Conservation (phyloP, 148 eudicot species). For the Beta vulgaris region DNA sequence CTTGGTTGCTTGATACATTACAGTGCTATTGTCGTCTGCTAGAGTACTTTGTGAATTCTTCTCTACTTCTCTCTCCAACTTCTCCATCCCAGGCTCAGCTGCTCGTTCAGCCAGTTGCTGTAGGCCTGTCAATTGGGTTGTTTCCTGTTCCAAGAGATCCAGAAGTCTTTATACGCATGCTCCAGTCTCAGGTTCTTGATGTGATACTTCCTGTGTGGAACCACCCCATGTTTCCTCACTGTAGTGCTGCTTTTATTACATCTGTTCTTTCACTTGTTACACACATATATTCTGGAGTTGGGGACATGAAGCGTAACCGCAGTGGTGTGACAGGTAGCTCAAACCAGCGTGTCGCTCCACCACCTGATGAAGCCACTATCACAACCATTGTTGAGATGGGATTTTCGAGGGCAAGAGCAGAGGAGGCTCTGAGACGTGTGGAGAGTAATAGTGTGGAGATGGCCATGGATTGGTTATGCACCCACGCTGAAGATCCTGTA, state of each 20-base stretch:
- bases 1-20: slow-evolving; percentile 84
- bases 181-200: slow-evolving; percentile 91
- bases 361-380: slow-evolving; percentile 90
- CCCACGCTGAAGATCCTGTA: slow-evolving; percentile 88
- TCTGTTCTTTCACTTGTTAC: slow-evolving; percentile 67
- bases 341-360: slow-evolving; percentile 73
- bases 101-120: slow-evolving; percentile 93
- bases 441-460: slow-evolving; percentile 93
- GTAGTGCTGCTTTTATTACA: slow-evolving; percentile 66
- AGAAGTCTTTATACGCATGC: slow-evolving; percentile 88
- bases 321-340: slow-evolving; percentile 52
- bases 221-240: slow-evolving; percentile 77
- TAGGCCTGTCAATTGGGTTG: slow-evolving; percentile 91
- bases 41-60: slow-evolving; percentile 85
- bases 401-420: slow-evolving; percentile 89
- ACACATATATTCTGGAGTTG: slow-evolving; percentile 83
- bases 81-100: slow-evolving; percentile 83
- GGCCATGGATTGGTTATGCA: slow-evolving; percentile 99
- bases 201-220: slow-evolving; percentile 96
- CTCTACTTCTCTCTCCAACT: slow-evolving; percentile 66
- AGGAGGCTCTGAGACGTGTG: slow-evolving; percentile 88
- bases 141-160: slow-evolving; percentile 97
- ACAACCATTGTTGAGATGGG: slow-evolving; percentile 97
- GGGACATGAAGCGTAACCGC: slow-evolving; percentile 68
- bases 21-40: slow-evolving; percentile 80